Conservation (phyloP, 306 rosid species). For the Cicer judaicum region DNA sequence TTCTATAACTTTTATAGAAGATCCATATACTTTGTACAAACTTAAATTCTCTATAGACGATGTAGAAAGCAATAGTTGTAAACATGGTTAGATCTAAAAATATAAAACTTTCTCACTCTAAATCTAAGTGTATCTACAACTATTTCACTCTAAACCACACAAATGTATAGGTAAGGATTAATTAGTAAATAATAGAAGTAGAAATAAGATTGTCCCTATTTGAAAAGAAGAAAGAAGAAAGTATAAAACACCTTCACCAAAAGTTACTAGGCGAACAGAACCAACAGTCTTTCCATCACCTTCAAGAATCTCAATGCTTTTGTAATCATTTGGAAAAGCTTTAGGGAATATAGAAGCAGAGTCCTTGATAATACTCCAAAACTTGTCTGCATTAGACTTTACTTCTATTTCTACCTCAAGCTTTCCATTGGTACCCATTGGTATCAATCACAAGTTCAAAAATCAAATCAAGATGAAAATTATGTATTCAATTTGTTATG, state of each 20-base stretch:
- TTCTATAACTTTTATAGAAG: too few species aligned
- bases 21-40: too few species aligned
- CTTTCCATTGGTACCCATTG: slow-evolving; percentile 49
- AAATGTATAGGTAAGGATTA: too few species aligned
- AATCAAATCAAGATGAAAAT: too few species aligned
- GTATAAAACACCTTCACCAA: slow-evolving; percentile 59
- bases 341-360: slow-evolving; percentile 41
- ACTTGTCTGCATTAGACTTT: slow-evolving; percentile 44
- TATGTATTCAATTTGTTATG: not conserved
- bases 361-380: slow-evolving; percentile 40
- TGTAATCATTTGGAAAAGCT: slow-evolving; percentile 66
- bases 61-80: too few species aligned
- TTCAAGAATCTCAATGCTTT: slow-evolving; percentile 72
- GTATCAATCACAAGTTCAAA: not conserved
- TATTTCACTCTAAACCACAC: too few species aligned
- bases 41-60: too few species aligned
- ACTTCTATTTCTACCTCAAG: slow-evolving; percentile 53
- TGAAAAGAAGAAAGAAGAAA: not conserved
- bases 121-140: too few species aligned
- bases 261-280: slow-evolving; percentile 61
- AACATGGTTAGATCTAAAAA: too few species aligned
- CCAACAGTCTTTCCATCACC: slow-evolving; percentile 83
- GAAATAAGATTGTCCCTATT: too few species aligned
- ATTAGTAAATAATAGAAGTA: too few species aligned
- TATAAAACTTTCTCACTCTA: too few species aligned